Conservation (phyloP, 2,329 filamentous ascomycete species). For the Scedosporium boydii region DNA sequence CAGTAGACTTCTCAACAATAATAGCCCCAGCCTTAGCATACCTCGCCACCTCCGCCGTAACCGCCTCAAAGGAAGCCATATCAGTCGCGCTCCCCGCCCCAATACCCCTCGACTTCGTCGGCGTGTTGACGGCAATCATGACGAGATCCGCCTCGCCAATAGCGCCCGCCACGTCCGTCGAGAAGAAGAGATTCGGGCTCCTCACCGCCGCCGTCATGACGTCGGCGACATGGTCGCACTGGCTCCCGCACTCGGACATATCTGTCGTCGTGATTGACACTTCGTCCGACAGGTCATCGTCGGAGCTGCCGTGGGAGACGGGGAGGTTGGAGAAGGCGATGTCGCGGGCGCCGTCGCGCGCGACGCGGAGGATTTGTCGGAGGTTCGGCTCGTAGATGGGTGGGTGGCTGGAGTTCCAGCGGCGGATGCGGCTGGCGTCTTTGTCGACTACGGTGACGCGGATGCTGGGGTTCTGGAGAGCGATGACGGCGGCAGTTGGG, state of each 20-base stretch:
- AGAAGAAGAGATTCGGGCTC: slow-evolving; percentile 62
- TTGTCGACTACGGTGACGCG: slow-evolving; percentile 67
- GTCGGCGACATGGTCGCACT: slow-evolving; percentile 13
- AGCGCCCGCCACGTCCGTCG: slow-evolving; percentile 51
- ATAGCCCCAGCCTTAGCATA: slow-evolving; percentile 59
- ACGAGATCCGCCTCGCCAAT: slow-evolving; percentile 64
- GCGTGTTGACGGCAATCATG: slow-evolving; percentile 70
- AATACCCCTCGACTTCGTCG: slow-evolving; percentile 61
- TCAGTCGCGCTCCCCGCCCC: slow-evolving; percentile 65
- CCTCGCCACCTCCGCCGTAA: slow-evolving; percentile 56
- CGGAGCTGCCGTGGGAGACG: slow-evolving; percentile 4
- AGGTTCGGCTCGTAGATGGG: slow-evolving; percentile 71
- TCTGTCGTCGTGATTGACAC: slow-evolving; percentile 19
- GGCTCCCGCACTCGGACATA: slow-evolving; percentile 19
- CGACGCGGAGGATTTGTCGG: slow-evolving; percentile 54
- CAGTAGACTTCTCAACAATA: slow-evolving; percentile 74
- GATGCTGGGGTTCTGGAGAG: slow-evolving; percentile 61
- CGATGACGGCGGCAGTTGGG: slow-evolving; percentile 66
- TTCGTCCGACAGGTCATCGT: slow-evolving; percentile 18
- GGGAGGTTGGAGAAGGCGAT: slow-evolving; percentile 30
- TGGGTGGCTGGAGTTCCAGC: slow-evolving; percentile 64
- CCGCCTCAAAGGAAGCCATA: slow-evolving; percentile 62
- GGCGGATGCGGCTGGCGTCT: slow-evolving; percentile 53
- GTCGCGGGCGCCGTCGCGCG: slow-evolving; percentile 46
- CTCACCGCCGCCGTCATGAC: slow-evolving; percentile 31